Base-by-base conservation (phyloP, 2,329 filamentous ascomycete species). In the Colletotrichum somersetense region DNA sequence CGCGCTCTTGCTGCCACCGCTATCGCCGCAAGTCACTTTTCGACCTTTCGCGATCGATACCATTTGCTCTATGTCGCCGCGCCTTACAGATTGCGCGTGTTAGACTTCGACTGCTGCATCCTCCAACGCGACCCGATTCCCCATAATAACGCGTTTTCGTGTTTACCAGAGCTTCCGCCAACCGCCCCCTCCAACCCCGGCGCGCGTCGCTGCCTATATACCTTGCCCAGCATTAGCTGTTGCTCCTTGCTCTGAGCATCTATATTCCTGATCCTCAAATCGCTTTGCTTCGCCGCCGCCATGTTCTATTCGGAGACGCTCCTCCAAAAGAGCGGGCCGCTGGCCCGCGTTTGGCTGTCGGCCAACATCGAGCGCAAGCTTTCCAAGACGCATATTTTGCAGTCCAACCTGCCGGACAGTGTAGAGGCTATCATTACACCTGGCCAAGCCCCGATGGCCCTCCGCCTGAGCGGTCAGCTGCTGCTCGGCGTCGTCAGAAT, bases 241-340 rank as follows among this genome's bases (percentile, higher is more conserved):
- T 65, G 53, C 62, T 69, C 23, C 42, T 62, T 56, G 53, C 64
- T 56, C 59, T 64, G 50, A 35, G 26, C 46, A 50, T 68, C 35
- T 33, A 44, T 16, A 58, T 23, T 38, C 26, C 63, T 48, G 44
- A 48, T 23, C 38, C 26, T 63, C 55, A 35, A 46, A 59, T 38
- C 38, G 61, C 62, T 35, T 52, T 55, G 14, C 56, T 58, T 63
- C 77, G 73, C 73, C 76, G 75, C 68, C 84, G 85, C 80, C 81
- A 99, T 99, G 96, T 99, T 99, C 85, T 98, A 98, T 83, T 97
- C 96, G 66, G 95, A 97, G 86, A 95, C 94, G 67, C 90, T 99
- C 72, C 90, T 99, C 78, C 95, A 95, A 82, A 97, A 97, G 91
- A 97, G 94, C 78, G 96, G 96, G 86, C 96, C 96, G 79, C 85